A percentile compares a stretch with the other conserved stretches of the same genome.
Conservation (phyloP, 768 basidiomycete species). For the Trametes cingulata region DNA sequence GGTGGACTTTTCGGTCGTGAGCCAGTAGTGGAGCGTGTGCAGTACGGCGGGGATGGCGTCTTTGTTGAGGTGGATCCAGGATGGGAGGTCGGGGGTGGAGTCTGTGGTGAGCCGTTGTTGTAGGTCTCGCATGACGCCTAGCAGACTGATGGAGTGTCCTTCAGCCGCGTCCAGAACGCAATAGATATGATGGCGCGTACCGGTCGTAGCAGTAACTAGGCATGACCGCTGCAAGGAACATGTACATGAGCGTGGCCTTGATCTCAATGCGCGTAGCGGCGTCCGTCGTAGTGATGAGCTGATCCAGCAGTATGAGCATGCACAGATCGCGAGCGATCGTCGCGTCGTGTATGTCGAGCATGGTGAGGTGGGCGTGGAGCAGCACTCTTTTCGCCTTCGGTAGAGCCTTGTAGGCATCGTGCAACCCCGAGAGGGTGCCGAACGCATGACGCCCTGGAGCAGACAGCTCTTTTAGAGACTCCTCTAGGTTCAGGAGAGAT, state of each 20-base stretch:
- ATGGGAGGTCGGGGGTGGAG: not conserved
- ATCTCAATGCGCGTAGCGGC: constrained; percentile 12
- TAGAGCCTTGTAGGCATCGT: constrained; percentile 4
- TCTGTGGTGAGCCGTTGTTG: not conserved
- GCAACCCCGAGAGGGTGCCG: constrained; percentile 12
- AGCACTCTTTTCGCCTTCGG: not conserved
- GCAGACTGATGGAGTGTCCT: not conserved
- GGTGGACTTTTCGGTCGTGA: not conserved
- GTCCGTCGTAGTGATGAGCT: constrained; percentile 2
- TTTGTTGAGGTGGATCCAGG: not conserved
- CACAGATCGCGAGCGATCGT: constrained; percentile 21
- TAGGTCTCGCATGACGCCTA: not conserved
- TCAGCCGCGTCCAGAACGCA: not conserved
- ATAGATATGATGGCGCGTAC: not conserved
- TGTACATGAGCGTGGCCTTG: constrained; percentile 11
- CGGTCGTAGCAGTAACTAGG: constrained; percentile 7
- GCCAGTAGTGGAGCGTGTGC: constrained; percentile 3
- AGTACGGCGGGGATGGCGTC: not conserved
- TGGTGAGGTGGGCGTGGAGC: constrained; percentile 18
- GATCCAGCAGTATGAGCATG: constrained; percentile 18
- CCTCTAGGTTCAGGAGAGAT: not conserved
- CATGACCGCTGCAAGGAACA: constrained; percentile 4
- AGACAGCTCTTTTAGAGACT: no score
- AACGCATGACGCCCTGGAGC: constrained; percentile 14
- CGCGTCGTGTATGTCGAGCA: constrained; percentile 21